A percentile compares a stretch with the other conserved stretches of the same genome.
phyloP scores from a whole-genome alignment of 495 filamentous ascomycete species.

The Rhypophila decipiens region DNA sequence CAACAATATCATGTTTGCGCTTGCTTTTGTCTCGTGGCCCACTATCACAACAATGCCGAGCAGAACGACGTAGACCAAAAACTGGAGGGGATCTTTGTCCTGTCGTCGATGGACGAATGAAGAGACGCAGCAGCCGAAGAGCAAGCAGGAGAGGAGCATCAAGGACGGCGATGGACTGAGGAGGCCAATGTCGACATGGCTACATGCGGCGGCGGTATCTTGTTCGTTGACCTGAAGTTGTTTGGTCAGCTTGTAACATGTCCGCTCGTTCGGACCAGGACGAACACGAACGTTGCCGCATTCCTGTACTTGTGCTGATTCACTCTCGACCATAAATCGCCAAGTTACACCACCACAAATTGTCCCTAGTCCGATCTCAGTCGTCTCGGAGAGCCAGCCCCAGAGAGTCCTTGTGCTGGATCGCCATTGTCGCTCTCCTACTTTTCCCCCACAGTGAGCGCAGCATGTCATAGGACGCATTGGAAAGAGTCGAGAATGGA shows the following conservation, averaged over 20 bases:
- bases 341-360: constrained; percentile 22
- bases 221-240: constrained; percentile 2
- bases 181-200: constrained; percentile 10
- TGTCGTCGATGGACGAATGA: constrained; percentile 37
- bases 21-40: constrained; percentile 24
- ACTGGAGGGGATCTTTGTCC: constrained; percentile 32
- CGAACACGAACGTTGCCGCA: constrained; percentile 9
- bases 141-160: constrained; percentile 38
- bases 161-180: constrained; percentile 27
- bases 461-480: constrained; percentile 13
- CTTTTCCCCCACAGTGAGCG: background rate
- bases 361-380: constrained; percentile 14
- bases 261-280: background rate
- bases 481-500: too few species aligned
- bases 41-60: constrained; percentile 21
- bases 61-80: constrained; percentile 29
- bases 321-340: constrained; percentile 15
- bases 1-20: constrained; percentile 36
- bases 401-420: background rate
- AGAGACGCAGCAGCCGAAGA: constrained; percentile 40
- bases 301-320: background rate
- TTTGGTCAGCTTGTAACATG: constrained; percentile 4
- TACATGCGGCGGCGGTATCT: background rate
- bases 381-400: constrained; percentile 5
- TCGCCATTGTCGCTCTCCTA: background rate